Conservation (phyloP, 2,329 filamentous ascomycete species). For the Scedosporium apiospermum region DNA sequence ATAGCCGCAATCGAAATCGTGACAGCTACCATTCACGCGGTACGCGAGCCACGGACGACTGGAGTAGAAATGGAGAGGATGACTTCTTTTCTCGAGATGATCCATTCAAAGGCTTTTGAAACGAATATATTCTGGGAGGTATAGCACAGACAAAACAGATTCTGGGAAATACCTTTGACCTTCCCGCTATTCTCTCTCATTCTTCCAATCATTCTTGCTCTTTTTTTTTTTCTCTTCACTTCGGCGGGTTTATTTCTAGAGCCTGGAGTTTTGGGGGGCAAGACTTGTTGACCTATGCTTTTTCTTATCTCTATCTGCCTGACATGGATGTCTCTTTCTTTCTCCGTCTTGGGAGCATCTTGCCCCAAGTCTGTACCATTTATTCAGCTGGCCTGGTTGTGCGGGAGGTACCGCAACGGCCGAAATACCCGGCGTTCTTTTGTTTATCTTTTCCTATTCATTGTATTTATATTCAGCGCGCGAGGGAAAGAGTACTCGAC, state of each 20-base stretch:
- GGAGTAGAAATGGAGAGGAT: conserved; percentile 33
- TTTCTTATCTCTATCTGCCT: background rate
- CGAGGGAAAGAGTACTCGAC: background rate
- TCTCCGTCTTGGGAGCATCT: background rate
- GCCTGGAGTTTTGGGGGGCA: background rate
- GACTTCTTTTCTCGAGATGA: conserved; percentile 47
- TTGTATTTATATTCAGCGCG: background rate
- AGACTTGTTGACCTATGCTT: background rate
- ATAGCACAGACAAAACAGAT: no score
- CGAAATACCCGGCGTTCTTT: background rate
- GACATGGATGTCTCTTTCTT: background rate
- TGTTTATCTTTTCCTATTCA: background rate
- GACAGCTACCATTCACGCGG: conserved; percentile 40
- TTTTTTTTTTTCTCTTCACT: background rate
- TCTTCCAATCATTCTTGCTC: conserved; percentile 1
- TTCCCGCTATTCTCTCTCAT: conserved; percentile 4
- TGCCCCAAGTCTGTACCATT: background rate
- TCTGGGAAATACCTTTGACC: background rate
- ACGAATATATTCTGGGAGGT: background rate
- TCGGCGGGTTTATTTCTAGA: background rate
- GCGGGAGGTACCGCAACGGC: background rate
- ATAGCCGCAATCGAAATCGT: conserved; percentile 43
- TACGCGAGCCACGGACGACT: conserved; percentile 34
- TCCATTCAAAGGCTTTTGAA: conserved; percentile 52
- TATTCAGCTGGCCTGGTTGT: background rate